Conservation (phyloP, 331 rosid species). For the Acacia concinna region DNA sequence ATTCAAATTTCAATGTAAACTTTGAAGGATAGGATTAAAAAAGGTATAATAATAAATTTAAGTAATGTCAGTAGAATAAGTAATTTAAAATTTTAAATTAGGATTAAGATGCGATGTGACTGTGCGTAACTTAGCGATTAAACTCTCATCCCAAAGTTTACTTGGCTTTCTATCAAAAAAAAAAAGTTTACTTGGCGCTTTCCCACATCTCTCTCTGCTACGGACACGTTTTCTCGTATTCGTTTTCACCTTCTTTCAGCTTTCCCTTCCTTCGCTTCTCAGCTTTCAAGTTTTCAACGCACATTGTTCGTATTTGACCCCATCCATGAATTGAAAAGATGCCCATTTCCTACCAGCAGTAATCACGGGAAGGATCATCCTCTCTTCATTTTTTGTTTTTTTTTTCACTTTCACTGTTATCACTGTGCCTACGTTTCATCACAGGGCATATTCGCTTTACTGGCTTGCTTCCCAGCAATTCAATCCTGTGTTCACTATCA, state of each 20-base stretch:
- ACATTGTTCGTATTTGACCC: constrained; percentile 24
- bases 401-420: background rate
- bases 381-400: constrained; percentile 5
- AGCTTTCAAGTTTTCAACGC: constrained; percentile 30
- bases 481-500: constrained; percentile 10
- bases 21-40: background rate
- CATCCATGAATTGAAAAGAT: background rate
- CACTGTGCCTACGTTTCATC: background rate
- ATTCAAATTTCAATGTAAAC: background rate
- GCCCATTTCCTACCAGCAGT: constrained; percentile 10
- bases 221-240: constrained; percentile 11
- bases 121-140: background rate
- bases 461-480: constrained; percentile 16
- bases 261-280: constrained; percentile 34
- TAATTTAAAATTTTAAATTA: background rate
- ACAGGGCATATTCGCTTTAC: background rate
- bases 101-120: background rate
- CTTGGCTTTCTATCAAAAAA: no score
- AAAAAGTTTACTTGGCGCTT: constrained; percentile 1
- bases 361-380: background rate
- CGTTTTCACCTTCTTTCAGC: background rate
- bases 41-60: background rate
- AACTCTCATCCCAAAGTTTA: background rate
- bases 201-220: background rate
- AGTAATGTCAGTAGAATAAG: background rate